These are phyloP conservation scores for Purpureocillium takamizusanense DNA, from an alignment of 2,329 filamentous ascomycete genomes.

Conservation along the genomic window DNA sequence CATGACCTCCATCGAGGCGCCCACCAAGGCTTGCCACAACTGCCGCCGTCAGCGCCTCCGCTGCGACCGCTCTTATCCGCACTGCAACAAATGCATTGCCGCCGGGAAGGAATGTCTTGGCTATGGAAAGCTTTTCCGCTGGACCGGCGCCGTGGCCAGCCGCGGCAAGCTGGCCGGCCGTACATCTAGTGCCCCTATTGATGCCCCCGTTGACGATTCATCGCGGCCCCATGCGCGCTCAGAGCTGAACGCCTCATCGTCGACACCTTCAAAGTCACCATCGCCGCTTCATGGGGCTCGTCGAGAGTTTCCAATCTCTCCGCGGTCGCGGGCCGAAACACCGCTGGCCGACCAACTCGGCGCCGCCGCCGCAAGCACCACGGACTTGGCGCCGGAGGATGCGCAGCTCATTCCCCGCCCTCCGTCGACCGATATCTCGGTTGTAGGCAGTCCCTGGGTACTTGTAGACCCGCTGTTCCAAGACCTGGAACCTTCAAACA, in stretches of 20 bases:
- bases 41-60: slow-evolving; percentile 43
- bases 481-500: slow-evolving; percentile 40
- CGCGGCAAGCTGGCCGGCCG: slow-evolving; percentile 32
- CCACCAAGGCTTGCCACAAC: slow-evolving; percentile 39
- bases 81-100: slow-evolving; percentile 40
- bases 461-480: slow-evolving; percentile 37
- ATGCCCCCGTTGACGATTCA: slow-evolving; percentile 16
- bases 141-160: slow-evolving; percentile 38
- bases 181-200: slow-evolving; percentile 24
- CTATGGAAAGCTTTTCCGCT: slow-evolving; percentile 43
- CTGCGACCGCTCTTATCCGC: slow-evolving; percentile 41
- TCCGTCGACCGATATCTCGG: slow-evolving; percentile 7
- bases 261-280: too few species aligned
- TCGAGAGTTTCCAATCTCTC: too few species aligned
- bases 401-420: slow-evolving; percentile 18
- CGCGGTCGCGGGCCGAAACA: too few species aligned
- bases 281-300: too few species aligned
- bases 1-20: slow-evolving; percentile 8
- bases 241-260: not conserved
- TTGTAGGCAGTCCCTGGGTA: slow-evolving; percentile 21
- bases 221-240: not conserved
- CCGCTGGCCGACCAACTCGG: too few species aligned
- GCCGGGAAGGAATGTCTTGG: slow-evolving; percentile 42
- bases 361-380: not conserved
- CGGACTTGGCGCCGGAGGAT: slow-evolving; percentile 5